Base-by-base conservation (phyloP, 345 rosid genomes). In the Lepidium didymum region DNA sequence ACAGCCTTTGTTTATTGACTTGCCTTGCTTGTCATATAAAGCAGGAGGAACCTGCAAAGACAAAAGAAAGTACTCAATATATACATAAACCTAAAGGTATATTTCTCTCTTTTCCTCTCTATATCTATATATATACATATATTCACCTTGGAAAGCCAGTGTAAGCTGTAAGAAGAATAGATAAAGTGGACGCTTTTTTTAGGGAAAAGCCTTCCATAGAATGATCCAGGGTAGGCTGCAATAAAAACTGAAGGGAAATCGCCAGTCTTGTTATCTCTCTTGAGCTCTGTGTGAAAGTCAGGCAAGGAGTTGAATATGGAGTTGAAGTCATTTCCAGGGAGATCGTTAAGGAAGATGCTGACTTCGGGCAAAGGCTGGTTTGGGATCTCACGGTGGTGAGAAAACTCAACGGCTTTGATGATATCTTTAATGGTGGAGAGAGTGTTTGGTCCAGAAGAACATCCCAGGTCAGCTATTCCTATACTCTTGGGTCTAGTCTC, bases 71-170 rank as follows among this genome's bases (percentile, higher is more conserved):
- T 51, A 31, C 42, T 44, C 64, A 45, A 3, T 36, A 23, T 57
- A 5, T 50, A 8, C 25, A 15, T 25, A 56, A n/a, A 70, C 14
- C 13, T 44, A 7, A 34, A 52, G 14, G 47, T 42, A 15, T 44
- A 9, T 52, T 3, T 29, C 15, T 73, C 5, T 18, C 19, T 56
- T 14, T 40, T 1, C 10, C 3, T 23, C 33, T 51, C 18, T 60
- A 1, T 8, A 15, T 38, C 4, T 9, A 3, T 23, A 38, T 8
- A 31, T 3, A n/a, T 15, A n/a, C 0, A 10, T 38, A n/a, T 33
- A 63, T 19, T 27, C 10, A 92, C 98, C 93, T 81, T 85, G 23
- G 98, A 93, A 10, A 93, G 85, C 98, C 98, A 93, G 86, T 93
- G 97, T 71, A 90, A 74, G 56, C 96, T 87, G 76, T 81, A 74